These are phyloP conservation scores for Arctostaphylos glauca DNA, from an alignment of 148 eudicot genomes.

Conservation along the genomic window DNA sequence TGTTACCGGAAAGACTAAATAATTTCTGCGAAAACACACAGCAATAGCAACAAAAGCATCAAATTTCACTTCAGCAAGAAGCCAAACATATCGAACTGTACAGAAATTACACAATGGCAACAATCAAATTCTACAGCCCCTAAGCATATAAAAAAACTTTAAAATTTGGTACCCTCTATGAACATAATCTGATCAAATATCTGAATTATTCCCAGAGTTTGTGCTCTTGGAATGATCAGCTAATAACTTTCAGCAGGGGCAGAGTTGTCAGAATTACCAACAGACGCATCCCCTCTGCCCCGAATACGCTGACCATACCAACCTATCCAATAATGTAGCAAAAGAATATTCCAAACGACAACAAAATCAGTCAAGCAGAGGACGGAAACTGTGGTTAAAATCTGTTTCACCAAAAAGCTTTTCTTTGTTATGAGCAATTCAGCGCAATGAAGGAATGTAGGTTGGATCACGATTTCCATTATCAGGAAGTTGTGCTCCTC, in stretches of 20 bases:
- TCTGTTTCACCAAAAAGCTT: conserved; percentile 4
- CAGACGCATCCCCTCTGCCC: conserved; percentile 5
- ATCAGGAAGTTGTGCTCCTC: conserved; percentile 33
- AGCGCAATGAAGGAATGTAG: not conserved
- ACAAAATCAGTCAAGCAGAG: conserved; percentile 13
- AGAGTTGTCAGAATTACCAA: not conserved
- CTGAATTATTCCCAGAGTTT: conserved; percentile 10
- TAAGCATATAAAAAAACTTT: not conserved
- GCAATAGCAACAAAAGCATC: conserved; percentile 6
- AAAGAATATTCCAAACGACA: conserved; percentile 21
- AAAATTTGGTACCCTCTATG: conserved; percentile 16
- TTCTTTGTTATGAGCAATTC: conserved; percentile 7
- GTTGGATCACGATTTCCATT: not conserved
- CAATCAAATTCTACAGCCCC: not conserved
- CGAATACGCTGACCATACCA: conserved; percentile 19
- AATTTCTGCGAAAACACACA: not conserved
- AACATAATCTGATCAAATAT: conserved; percentile 12
- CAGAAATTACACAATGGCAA: conserved; percentile 12
- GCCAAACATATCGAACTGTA: conserved; percentile 26
- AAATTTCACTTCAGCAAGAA: conserved; percentile 11
- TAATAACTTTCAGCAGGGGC: conserved; percentile 1
- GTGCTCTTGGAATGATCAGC: conserved; percentile 3
- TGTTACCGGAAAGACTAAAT: no score
- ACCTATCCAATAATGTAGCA: conserved; percentile 21
- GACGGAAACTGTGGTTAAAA: conserved; percentile 1